Base-by-base conservation (phyloP, 805 yeast species). In the Myxozyma melibiosi region DNA sequence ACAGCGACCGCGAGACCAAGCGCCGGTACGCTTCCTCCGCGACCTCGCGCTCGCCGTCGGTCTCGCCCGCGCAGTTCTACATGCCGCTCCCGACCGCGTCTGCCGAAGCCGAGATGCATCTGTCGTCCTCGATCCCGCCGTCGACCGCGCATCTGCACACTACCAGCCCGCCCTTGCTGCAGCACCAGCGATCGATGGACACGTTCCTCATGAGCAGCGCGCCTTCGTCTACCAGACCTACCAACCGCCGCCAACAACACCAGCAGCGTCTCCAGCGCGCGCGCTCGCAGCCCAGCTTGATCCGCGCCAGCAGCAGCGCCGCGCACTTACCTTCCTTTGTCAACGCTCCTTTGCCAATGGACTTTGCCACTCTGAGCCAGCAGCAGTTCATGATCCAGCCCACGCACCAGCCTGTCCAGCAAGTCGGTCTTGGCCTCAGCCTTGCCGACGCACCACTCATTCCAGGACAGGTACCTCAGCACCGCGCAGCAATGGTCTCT, bases 231-330 rank as follows among this genome's bases (percentile, higher is more conserved):
- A 14, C 40, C 13, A 27, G 34, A 7, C 54, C 39, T 4, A 41
- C 40, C 18, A 28, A 20, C 33, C 40, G 38, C 13, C 42, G 46
- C 18, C 55, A 43, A n/a, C 48, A 42, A 31, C 45, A 41, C 24
- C 51, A 53, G 31, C 53, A 49, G 33, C 11, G 46, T 18, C 53
- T 49, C 13, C 53, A 49, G n/a, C 53, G 53, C 39, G 53, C 46
- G 18, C 53, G 53, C 6, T 49, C 53, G 24, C 53, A 49, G 31
- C 53, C 53, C 14, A 41, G 53, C 31, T 27, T 47, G 16, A 9
- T 45, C 9, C 50, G 50, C 30, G 42, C 51, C 35, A 25, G 43
- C 20, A 30, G 33, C 16, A 30, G 45, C 30, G 27, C 35, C 22
- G 39, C 50, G 11, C 40, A 39, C 5, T 25, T 24, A 6, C 40